Evolutionary conservation across 2,329 filamentous ascomycete genomes (phyloP).

Genomic region (Didymella lethalis): DNA sequence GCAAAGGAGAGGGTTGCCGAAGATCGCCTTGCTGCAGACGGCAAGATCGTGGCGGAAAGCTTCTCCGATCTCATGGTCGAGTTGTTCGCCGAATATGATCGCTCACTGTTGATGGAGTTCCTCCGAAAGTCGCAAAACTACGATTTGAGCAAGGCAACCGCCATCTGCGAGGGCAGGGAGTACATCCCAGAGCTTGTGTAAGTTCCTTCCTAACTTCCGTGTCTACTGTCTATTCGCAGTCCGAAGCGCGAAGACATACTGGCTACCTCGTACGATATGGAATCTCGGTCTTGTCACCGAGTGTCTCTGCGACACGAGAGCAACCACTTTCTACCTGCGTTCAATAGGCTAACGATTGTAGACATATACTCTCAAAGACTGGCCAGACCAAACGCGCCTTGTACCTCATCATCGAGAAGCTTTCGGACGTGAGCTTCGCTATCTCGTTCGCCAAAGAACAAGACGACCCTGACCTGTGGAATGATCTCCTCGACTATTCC

Average conservation of each 20-base stretch:
- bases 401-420: conserved; percentile 90
- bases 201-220: conserved; percentile 19
- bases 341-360: conserved; percentile 31
- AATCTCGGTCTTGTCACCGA: no score
- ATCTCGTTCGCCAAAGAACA: conserved; percentile 95
- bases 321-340: no score
- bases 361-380: conserved; percentile 89
- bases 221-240: neutral
- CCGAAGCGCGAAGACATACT: no score
- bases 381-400: conserved; percentile 92
- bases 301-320: no score
- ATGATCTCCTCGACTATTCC: conserved; percentile 90
- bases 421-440: conserved; percentile 88
- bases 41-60: conserved; percentile 76
- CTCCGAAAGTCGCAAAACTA: conserved; percentile 85
- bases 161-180: conserved; percentile 79
- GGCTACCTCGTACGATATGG: no score
- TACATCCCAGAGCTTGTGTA: conserved; percentile 90
- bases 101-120: conserved; percentile 83
- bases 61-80: conserved; percentile 88
- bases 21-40: conserved; percentile 61
- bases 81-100: conserved; percentile 85
- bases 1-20: conserved; percentile 51
- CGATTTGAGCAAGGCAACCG: conserved; percentile 79
- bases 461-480: conserved; percentile 91